These are phyloP conservation scores for Periconia digitata DNA, from an alignment of 2,329 filamentous ascomycete genomes.

Conservation along the genomic window DNA sequence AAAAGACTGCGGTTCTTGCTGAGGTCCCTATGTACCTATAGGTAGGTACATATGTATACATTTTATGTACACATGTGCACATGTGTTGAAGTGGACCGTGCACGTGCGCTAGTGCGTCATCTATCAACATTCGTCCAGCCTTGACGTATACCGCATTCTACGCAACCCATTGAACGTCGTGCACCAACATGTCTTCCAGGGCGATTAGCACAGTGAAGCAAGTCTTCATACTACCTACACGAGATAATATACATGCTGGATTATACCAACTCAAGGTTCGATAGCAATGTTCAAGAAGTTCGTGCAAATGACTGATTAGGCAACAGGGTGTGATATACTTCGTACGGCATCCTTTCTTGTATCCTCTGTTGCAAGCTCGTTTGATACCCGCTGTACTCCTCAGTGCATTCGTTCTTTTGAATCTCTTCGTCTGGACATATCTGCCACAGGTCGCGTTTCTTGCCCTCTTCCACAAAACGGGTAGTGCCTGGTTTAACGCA, in stretches of 20 bases:
- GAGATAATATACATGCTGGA: slow-evolving; percentile 27
- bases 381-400: slow-evolving; percentile 80
- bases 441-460: slow-evolving; percentile 88
- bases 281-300: not conserved
- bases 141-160: too few species aligned
- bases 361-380: slow-evolving; percentile 75
- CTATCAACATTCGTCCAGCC: too few species aligned
- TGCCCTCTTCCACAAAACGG: slow-evolving; percentile 77
- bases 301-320: slow-evolving; percentile 12
- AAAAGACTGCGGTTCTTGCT: not conserved
- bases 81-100: too few species aligned
- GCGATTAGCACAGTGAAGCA: slow-evolving; percentile 22
- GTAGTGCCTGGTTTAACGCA: slow-evolving; percentile 86
- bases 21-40: too few species aligned
- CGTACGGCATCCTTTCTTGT: slow-evolving; percentile 72
- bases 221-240: slow-evolving; percentile 32
- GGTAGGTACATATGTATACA: too few species aligned
- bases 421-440: slow-evolving; percentile 87
- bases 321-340: slow-evolving; percentile 79
- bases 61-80: too few species aligned
- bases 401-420: slow-evolving; percentile 77
- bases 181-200: slow-evolving; percentile 40
- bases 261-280: slow-evolving; percentile 36
- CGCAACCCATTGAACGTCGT: too few species aligned
- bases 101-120: too few species aligned